phyloP scores from a whole-genome alignment of 768 basidiomycete genomes.

The Calvatia gigantea region DNA sequence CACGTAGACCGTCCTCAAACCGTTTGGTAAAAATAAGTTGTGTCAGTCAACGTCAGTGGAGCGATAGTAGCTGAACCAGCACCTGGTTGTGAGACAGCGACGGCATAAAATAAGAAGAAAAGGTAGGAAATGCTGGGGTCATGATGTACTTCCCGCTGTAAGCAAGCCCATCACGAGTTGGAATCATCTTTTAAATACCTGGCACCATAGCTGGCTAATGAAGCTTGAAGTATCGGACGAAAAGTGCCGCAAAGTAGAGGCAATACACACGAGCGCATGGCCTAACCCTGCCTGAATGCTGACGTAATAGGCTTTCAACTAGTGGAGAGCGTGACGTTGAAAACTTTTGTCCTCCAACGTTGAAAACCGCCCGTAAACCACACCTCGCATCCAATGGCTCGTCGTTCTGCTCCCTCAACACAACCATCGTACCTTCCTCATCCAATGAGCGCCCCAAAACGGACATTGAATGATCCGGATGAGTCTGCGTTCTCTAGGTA shows the following conservation, averaged over 20 bases:
- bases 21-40: background rate
- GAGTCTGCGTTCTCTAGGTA: conserved; percentile 58
- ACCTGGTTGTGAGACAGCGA: background rate
- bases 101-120: background rate
- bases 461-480: conserved; percentile 50
- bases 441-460: conserved; percentile 31
- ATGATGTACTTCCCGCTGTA: no score
- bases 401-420: conserved; percentile 51
- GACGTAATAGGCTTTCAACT: background rate
- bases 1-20: no score
- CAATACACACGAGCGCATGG: no score
- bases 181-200: no score
- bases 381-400: conserved; percentile 51
- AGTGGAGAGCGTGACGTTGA: background rate
- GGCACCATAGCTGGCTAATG: no score
- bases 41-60: background rate
- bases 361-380: conserved; percentile 10
- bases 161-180: no score
- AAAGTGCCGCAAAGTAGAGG: no score
- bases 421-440: conserved; percentile 59
- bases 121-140: background rate
- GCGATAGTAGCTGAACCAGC: background rate
- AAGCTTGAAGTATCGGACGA: no score
- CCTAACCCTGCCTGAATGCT: no score
- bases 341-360: conserved; percentile 9